phyloP scores from a whole-genome alignment of 768 basidiomycete species.

The Kwoniella bestiolae region DNA sequence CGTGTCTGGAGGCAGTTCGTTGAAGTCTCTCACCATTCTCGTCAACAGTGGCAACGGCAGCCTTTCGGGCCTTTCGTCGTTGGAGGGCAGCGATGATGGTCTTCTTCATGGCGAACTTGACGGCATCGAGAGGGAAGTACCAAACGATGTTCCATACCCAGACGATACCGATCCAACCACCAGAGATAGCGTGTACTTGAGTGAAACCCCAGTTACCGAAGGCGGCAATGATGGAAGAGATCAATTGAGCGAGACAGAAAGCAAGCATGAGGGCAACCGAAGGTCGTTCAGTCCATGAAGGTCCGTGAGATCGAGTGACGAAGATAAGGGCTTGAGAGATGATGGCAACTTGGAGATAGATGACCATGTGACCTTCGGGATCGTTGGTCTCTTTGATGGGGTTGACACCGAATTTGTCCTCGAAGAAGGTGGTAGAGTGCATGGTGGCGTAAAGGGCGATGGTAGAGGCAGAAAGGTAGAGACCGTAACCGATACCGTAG shows the following conservation, averaged over 20 bases:
- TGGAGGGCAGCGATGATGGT: slow-evolving; percentile 86
- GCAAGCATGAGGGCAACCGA: slow-evolving; percentile 85
- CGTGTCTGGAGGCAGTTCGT: slow-evolving; percentile 89
- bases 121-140: slow-evolving; percentile 93
- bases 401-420: slow-evolving; percentile 84
- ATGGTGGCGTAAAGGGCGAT: slow-evolving; percentile 80
- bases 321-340: slow-evolving; percentile 98
- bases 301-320: slow-evolving; percentile 82
- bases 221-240: slow-evolving; percentile 93
- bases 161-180: slow-evolving; percentile 94
- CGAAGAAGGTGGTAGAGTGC: slow-evolving; percentile 87
- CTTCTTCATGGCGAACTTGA: slow-evolving; percentile 96
- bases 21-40: slow-evolving; percentile 72
- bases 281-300: slow-evolving; percentile 57
- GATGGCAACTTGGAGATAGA: slow-evolving; percentile 74
- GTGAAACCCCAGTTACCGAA: slow-evolving; percentile 97
- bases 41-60: slow-evolving; percentile 59
- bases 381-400: slow-evolving; percentile 86
- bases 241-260: slow-evolving; percentile 89
- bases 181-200: slow-evolving; percentile 74
- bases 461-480: slow-evolving; percentile 89
- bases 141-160: slow-evolving; percentile 93
- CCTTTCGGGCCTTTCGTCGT: slow-evolving; percentile 60
- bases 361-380: slow-evolving; percentile 54
- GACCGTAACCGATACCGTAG: slow-evolving; percentile 91